These are phyloP conservation scores for Camelina hispida DNA, from an alignment of 345 rosid genomes.

Conservation along the genomic window DNA sequence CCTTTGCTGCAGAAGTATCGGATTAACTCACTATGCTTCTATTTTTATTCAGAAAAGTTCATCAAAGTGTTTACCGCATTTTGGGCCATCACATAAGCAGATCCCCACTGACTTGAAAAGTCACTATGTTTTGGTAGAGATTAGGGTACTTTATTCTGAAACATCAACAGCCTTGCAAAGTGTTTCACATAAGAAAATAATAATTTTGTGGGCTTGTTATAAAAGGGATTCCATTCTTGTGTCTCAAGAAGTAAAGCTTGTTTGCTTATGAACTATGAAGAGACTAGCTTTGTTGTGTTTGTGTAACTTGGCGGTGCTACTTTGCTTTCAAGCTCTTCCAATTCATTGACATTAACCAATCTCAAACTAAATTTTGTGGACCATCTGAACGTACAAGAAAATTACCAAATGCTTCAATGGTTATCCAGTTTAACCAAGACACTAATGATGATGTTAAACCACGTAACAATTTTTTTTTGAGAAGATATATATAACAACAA, in stretches of 20 bases:
- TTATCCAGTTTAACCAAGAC: constrained; percentile 46
- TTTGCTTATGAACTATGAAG: background rate
- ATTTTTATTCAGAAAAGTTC: constrained; percentile 19
- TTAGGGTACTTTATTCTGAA: constrained; percentile 15
- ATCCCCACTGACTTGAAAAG: no score
- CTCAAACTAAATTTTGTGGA: constrained; percentile 70
- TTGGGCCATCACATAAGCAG: no score
- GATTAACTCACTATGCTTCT: background rate
- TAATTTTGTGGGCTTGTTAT: background rate
- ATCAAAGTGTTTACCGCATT: background rate
- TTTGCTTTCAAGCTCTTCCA: constrained; percentile 51
- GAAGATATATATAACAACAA: background rate
- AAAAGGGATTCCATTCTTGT: constrained; percentile 1
- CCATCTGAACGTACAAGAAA: constrained; percentile 44
- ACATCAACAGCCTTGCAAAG: constrained; percentile 12
- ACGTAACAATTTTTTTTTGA: background rate
- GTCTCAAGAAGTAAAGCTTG: background rate
- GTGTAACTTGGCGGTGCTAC: constrained; percentile 51
- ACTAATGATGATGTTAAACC: constrained; percentile 43
- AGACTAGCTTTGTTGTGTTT: background rate
- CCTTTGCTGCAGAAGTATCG: no score
- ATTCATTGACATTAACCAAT: constrained; percentile 55
- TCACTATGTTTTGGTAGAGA: constrained; percentile 2
- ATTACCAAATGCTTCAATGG: constrained; percentile 67
- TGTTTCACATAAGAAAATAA: background rate